Evolutionary conservation across 2,329 filamentous ascomycete species (phyloP).

Genomic region (Ceratocystis alfenasii): DNA sequence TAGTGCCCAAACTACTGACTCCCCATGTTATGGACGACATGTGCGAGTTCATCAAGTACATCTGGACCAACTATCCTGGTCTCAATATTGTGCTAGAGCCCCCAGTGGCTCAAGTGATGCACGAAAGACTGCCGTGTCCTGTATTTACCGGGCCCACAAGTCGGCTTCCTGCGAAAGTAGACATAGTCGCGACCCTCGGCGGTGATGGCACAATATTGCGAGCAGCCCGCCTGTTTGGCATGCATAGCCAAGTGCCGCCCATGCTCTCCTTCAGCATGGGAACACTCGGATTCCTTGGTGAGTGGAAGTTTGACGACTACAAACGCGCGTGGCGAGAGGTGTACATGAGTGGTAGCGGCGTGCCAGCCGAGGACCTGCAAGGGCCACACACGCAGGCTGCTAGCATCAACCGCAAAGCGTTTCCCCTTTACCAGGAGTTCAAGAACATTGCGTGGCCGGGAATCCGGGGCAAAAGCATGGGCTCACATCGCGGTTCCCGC

Average conservation of each 20-base stretch:
- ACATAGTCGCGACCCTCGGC: constrained; percentile 79
- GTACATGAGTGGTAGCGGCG: constrained; percentile 62
- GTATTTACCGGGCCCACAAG: constrained; percentile 49
- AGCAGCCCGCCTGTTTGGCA: constrained; percentile 64
- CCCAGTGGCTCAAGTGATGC: constrained; percentile 58
- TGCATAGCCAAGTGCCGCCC: constrained; percentile 69
- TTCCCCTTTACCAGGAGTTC: constrained; percentile 2
- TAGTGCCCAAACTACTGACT: constrained; percentile 48
- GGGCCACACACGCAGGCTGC: constrained; percentile 33
- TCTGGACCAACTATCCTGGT: constrained; percentile 66
- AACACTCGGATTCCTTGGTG: constrained; percentile 83
- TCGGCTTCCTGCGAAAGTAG: constrained; percentile 64
- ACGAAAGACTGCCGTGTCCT: constrained; percentile 59
- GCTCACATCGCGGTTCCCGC: constrained; percentile 58
- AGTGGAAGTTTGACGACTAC: constrained; percentile 92
- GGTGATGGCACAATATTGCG: constrained; percentile 86
- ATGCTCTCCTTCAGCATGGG: constrained; percentile 96
- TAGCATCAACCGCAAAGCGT: constrained; percentile 24
- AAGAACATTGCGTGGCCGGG: constrained; percentile 48
- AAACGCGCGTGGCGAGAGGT: constrained; percentile 86
- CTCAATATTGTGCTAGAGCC: constrained; percentile 76
- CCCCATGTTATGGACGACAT: constrained; percentile 42
- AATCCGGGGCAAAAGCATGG: constrained; percentile 70
- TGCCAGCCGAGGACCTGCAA: constrained; percentile 36
- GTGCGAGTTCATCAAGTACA: constrained; percentile 52